These are phyloP conservation scores for Collybia sordida DNA, from an alignment of 768 basidiomycete genomes.

Conservation along the genomic window DNA sequence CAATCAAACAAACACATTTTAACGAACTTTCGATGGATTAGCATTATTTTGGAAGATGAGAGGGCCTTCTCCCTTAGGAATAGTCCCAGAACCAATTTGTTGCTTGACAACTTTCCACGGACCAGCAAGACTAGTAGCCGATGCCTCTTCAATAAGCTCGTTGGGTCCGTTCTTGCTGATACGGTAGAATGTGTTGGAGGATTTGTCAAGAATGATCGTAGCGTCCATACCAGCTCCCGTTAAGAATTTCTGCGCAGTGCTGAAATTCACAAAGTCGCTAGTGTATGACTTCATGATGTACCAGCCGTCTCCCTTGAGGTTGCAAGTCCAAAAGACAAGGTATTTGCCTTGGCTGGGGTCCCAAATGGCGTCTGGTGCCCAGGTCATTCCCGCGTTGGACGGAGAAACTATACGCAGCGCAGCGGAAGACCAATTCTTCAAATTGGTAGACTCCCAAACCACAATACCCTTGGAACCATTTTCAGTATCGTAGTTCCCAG, in stretches of 20 bases:
- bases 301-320: not conserved
- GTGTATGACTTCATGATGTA: slow-evolving; percentile 1
- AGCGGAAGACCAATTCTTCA: not conserved
- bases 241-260: not conserved
- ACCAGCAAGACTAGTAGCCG: not conserved
- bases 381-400: slow-evolving; percentile 1
- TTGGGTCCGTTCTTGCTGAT: slow-evolving; percentile 1
- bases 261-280: not conserved
- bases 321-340: not conserved
- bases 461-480: slow-evolving; percentile 1
- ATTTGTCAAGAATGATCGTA: not conserved
- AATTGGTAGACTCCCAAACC: not conserved
- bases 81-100: not conserved
- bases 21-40: not conserved
- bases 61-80: not conserved
- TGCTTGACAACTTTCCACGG: not conserved
- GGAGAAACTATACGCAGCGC: not conserved
- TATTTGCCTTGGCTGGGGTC: not conserved
- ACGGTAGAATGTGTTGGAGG: not conserved
- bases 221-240: not conserved
- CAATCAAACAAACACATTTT: not conserved
- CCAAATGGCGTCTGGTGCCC: not conserved
- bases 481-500: not conserved
- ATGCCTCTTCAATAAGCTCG: not conserved
- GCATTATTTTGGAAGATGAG: not conserved